phyloP scores from a whole-genome alignment of 1,139 yeast genomes.

The Zygoascus sp. region DNA sequence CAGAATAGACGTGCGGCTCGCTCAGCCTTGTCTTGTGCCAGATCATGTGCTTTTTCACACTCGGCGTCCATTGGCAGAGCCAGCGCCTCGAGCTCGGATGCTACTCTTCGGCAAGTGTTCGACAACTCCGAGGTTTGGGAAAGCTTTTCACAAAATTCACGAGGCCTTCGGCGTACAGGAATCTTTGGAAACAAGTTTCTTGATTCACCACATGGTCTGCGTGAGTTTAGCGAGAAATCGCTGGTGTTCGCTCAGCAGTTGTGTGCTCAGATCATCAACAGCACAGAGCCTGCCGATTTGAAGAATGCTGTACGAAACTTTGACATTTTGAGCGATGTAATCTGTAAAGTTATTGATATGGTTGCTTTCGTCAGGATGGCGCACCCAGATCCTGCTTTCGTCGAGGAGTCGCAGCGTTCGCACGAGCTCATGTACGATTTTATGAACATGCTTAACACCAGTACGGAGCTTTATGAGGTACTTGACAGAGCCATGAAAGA shows the following conservation, averaged over 20 bases:
- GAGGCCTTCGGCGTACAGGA: slow-evolving; percentile 39
- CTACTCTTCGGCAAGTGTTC: slow-evolving; percentile 20
- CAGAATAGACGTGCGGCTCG: background rate
- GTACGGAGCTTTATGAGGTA: slow-evolving; percentile 62
- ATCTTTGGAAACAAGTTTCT: slow-evolving; percentile 69
- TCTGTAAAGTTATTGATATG: slow-evolving; percentile 89
- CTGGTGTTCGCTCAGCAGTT: slow-evolving; percentile 58
- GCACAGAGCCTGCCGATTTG: slow-evolving; percentile 46
- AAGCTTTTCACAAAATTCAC: slow-evolving; percentile 15
- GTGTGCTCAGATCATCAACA: slow-evolving; percentile 49
- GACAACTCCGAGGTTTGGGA: slow-evolving; percentile 21
- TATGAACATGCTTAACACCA: slow-evolving; percentile 89
- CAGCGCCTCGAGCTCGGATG: slow-evolving; percentile 9
- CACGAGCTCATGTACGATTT: slow-evolving; percentile 89
- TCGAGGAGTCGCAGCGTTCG: slow-evolving; percentile 78
- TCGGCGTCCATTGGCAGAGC: background rate
- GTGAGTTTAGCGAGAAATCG: slow-evolving; percentile 61
- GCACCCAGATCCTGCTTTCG: slow-evolving; percentile 71
- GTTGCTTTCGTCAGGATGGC: slow-evolving; percentile 89
- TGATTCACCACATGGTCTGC: slow-evolving; percentile 64
- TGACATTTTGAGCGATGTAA: slow-evolving; percentile 80
- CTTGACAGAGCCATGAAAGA: slow-evolving; percentile 54
- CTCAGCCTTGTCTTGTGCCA: too few relatives aligned
- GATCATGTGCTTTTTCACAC: background rate
- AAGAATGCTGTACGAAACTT: slow-evolving; percentile 56